Base-by-base conservation (phyloP, 208 protist species). In the Eutreptiella sp. region DNA sequence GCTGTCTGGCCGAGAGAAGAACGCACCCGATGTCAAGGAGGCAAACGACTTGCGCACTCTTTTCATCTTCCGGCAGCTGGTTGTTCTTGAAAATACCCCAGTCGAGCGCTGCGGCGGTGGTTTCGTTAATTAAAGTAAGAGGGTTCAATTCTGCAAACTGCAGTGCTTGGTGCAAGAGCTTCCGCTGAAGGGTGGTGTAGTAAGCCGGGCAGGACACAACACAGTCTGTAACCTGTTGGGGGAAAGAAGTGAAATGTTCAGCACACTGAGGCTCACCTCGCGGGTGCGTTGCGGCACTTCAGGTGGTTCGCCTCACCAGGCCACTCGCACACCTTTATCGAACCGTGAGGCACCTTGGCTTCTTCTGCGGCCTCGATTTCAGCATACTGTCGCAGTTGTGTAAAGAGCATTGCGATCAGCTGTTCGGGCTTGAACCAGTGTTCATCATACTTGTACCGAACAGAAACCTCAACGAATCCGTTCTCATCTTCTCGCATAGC, bases 21-120 rank as follows among this genome's bases (percentile, higher is more conserved):
- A n/a, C n/a, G n/a, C n/a, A n/a, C 50, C 88, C 88, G 61, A 94
- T 77, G 71, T 92, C 85, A 19, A 89, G 55, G 57, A 94, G 85
- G 42, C 72, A 79, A 32, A 92, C 80, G 4, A 87, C 62, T 57
- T 86, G 72, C 31, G 69, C 79, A 58, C 90, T 74, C 58, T 72
- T 76, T 61, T 90, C 83, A 35, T 16, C 16, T 65, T 88, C 86
- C 52, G 81, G 82, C 47, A 90, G 80, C 19, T 73, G 72, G 43
- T 53, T 58, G 27, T 74, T 76, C 34, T 84, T 84, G 70, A 90
- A 91, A 45, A 92, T 90, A 48, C 84, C 85, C 71, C 91, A 94
- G 70, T 91, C 81, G 45, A 94, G 68, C 4, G 83, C 82, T 0
- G 81, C 71, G 16, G 88, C 88, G 34, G 86, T 89, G 16, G 80